Evolutionary conservation across 2,329 filamentous ascomycete species (phyloP), one percentile per base, ranked within the genome.

Genomic region (Fusarium avenaceum): DNA sequence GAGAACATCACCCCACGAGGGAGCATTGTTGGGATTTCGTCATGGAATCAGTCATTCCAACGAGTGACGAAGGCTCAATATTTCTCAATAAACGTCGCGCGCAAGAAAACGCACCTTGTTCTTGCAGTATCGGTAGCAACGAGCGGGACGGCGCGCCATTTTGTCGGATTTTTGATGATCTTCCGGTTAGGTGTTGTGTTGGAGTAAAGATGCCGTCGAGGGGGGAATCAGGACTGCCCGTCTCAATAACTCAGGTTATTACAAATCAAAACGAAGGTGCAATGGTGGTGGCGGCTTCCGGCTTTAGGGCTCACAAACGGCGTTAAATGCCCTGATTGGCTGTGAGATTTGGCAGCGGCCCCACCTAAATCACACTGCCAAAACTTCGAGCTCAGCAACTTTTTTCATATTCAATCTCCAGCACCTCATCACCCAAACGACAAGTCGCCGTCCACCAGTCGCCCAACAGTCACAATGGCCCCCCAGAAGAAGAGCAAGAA

Each of bases 71-170:
- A 69, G 57, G 28, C 61, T 44, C 57, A 54, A 57, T 51, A 63
- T 53, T 64, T 47, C 52, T 61, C 53, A 55, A 47, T 50, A 43
- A 33, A 58, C 46, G 49, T 48, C 54, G 40, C 59, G 52, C 59
- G 45, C 53, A 51, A 51, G 15, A 51, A 43, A 71, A 84, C 91
- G 86, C 83, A 97, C 94, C 94, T 97, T 97, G 92, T 98, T 99
- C 93, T 99, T 99, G 94, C 96, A 99, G 92, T 99, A 99, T 82
- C 96, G 92, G 90, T 97, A 99, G 89, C 96, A 99, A 89, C 96
- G 92, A 82, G 96, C 96, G 82, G 96, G 96, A 92, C 96, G 94
- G 86, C 96, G 94, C 82, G 96, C 96, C 96, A 99, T 99, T 88
- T 91, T 94, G 91, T 90, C 89, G 85, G 87, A 86, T 85, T 88